Evolutionary conservation across 805 yeast genomes (phyloP), one percentile per base, ranked within the genome.

Genomic region (Yarrowia alimentaria): DNA sequence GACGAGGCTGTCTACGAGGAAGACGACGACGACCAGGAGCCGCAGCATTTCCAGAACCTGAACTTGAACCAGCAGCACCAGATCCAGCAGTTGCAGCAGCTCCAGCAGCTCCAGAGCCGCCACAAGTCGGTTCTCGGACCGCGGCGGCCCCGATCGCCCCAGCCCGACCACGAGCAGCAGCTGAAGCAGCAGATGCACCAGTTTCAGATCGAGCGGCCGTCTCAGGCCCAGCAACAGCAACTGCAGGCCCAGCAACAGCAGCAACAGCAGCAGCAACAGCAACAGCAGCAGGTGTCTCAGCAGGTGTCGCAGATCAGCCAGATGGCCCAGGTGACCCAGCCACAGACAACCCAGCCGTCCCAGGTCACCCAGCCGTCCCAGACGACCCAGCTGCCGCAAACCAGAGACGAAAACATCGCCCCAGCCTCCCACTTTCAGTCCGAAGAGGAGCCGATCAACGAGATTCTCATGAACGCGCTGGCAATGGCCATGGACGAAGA

Each of bases 401-500:
- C n/a, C n/a, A n/a, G n/a, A n/a, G n/a, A n/a, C n/a, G n/a, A n/a
- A n/a, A n/a, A n/a, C n/a, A n/a, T n/a, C n/a, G n/a, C n/a, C n/a
- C n/a, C n/a, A n/a, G n/a, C n/a, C 9, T 7, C 43, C 1, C 12
- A 28, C 5, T 25, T 28, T 19, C 45, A 38, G 17, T 5, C 51
- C 3, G 38, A 37, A 18, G 50, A 35, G 22, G 37, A 30, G 22
- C 52, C 50, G 8, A 43, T 56, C 37, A 54, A 56, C 20, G 57
- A 56, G 32, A 56, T 56, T 16, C 29, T 56, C 12, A 28, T 42
- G 43, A 56, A 56, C 26, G 58, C 58, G 6, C 51, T 56, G 34
- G 47, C 57, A 5, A 40, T 56, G 57, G 58, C 54, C 7, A 47
- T 54, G 47, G 31, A 54, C 32, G 53, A 34, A 24, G 38, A 28